Base-by-base conservation (phyloP, 495 filamentous ascomycete species). In the Mytilinidion resinicola region DNA sequence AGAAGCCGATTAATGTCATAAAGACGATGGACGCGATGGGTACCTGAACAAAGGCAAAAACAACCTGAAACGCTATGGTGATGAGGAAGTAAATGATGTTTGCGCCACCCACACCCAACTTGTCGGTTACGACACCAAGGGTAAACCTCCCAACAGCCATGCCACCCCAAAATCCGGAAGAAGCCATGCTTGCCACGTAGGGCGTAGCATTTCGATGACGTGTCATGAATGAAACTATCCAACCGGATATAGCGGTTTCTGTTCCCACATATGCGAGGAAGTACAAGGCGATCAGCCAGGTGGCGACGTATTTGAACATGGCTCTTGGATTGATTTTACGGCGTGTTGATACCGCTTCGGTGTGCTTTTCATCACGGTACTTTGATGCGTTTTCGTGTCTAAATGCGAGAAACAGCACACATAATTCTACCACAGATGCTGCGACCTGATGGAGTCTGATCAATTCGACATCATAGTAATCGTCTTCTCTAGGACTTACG, bases 231-330 rank as follows among this genome's bases (percentile, higher is more conserved):
- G 60, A 58, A 1, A 59, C 51, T 11, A 63, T 54, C 60, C 60
- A 63, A 10, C 60, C 60, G 0, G 49, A 54, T 10, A 63, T 54
- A 4, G 55, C 60, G 8, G 60, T 51, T 53, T 63, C 60, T 38
- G 43, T 59, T 34, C 60, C 60, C 20, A 63, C 60, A 21, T 63
- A 54, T 10, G 55, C 49, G 3, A 63, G 50, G 44, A 59, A 55
- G 25, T 59, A 63, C 7, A 42, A 33, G 6, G 60, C 25, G 15
- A 35, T 53, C 2, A 59, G 7, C 49, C 49, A 57, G 9, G 38
- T 53, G 1, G 43, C 56, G 6, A 8, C 47, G 37, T 62, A 46
- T 10, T 34, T 53, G 46, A 62, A 53, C 21, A 59, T 63, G 14
- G 55, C 20, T 49, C 9, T 58, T 4, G 33, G 9, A 25, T 55